Base-by-base conservation (phyloP, 371 early-diverging fungal species). In the Gilbertella persicaria region DNA sequence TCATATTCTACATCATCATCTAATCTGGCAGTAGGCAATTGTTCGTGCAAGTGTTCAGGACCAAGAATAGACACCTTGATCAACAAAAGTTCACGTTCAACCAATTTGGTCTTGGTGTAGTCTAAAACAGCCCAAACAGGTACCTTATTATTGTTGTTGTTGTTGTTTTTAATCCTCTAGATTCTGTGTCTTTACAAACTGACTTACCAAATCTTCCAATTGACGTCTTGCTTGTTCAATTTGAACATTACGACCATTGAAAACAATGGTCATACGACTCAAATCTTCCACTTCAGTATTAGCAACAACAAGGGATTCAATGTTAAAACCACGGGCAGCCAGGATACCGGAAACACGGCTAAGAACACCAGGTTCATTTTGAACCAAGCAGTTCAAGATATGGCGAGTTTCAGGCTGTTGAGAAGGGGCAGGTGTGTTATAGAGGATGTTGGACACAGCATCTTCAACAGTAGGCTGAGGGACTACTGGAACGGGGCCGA, bases 111-210 rank as follows among this genome's bases (percentile, higher is more conserved):
- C 37, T 84, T 79, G 36, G 93, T 92, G 81, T 95, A 96, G 67
- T 96, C 96, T 59, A 98, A 75, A 26, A 96, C 98, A 17, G 96
- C 98, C 96, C 96, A 98, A 21, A 96, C 92, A 30, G 96, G 97
- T 38, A 96, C 87, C 87, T 86, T 35, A 2, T 29, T 21, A 30
- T 26, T 56, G 0, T 48, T 21, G 37, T 42, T 50, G 20, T 10
- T 20, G 35, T 23, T 38, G 19, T 45, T 12, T 9, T 23, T 42
- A 8, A 20, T 10, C 20, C 13, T 21, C 23, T 43, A 35, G 5
- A 26, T 9, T 24, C 33, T 37, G 16, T 4, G 12, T 10, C 13
- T 44, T n/a, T 39, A 35, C 12, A 12, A 29, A 26, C 6, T 12
- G 10, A 30, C 73, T 57, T 79, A 84, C 87, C 78, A 96, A 71